phyloP scores from a whole-genome alignment of 2,329 filamentous ascomycete species.

The Colletotrichum truncatum region DNA sequence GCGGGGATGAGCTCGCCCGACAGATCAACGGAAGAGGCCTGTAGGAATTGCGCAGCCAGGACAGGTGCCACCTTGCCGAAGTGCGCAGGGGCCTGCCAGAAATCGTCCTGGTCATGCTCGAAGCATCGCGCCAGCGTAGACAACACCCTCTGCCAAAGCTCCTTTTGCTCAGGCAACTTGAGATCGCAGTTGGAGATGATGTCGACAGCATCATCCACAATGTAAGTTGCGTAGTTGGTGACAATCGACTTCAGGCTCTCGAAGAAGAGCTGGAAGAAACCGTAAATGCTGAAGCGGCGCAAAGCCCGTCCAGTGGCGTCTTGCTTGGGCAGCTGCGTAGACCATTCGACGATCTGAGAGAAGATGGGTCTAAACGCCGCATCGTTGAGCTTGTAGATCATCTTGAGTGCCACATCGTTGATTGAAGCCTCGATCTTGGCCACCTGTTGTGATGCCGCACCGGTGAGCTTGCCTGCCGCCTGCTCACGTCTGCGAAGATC shows the following conservation, averaged over 20 bases:
- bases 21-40: slow-evolving; percentile 54
- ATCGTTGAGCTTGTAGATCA: slow-evolving; percentile 98
- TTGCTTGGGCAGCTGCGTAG: slow-evolving; percentile 68
- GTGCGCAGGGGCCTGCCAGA: slow-evolving; percentile 93
- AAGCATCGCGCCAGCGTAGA: slow-evolving; percentile 80
- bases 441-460: slow-evolving; percentile 55
- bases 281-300: slow-evolving; percentile 81
- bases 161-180: slow-evolving; percentile 54
- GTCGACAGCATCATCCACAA: slow-evolving; percentile 78
- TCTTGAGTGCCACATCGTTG: slow-evolving; percentile 80
- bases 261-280: slow-evolving; percentile 84
- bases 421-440: slow-evolving; percentile 67
- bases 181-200: slow-evolving; percentile 66
- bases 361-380: slow-evolving; percentile 93
- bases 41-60: slow-evolving; percentile 72
- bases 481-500: slow-evolving; percentile 71
- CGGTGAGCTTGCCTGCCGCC: slow-evolving; percentile 54
- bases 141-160: slow-evolving; percentile 76
- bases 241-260: slow-evolving; percentile 91
- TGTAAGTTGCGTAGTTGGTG: slow-evolving; percentile 87
- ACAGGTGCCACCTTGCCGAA: slow-evolving; percentile 77
- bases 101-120: slow-evolving; percentile 90
- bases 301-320: slow-evolving; percentile 66
- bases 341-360: slow-evolving; percentile 85
- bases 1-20: slow-evolving; percentile 72